These are phyloP conservation scores for Magnusiomyces tetraspermus DNA, from an alignment of 1,139 yeast species.

Conservation along the genomic window DNA sequence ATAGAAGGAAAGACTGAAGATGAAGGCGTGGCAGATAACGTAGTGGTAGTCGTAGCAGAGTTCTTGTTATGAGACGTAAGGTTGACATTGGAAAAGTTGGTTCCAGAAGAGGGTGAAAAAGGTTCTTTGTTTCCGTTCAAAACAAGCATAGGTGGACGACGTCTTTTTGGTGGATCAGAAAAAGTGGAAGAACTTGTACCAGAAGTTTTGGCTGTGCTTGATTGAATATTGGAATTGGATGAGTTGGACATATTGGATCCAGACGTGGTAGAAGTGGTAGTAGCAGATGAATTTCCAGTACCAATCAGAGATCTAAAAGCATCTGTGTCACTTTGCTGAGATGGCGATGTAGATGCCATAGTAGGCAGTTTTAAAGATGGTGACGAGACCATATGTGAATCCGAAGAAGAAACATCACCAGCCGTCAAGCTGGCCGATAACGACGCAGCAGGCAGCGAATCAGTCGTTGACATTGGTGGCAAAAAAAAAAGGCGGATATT, in stretches of 20 bases:
- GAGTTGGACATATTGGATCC: neutral
- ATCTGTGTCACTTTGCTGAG: too few relatives aligned
- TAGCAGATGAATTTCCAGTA: too few relatives aligned
- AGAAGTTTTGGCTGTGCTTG: neutral
- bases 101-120: neutral
- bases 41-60: conserved; percentile 11
- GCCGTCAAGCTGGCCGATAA: neutral
- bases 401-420: neutral
- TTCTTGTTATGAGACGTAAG: conserved; percentile 8
- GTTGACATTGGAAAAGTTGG: conserved; percentile 1
- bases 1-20: conserved; percentile 13
- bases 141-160: conserved; percentile 15
- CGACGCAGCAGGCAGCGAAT: neutral
- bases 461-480: neutral
- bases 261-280: too few relatives aligned
- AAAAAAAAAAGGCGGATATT: neutral
- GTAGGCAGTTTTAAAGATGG: too few relatives aligned
- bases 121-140: conserved; percentile 5
- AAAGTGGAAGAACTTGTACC: neutral
- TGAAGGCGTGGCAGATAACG: conserved; percentile 9
- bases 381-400: neutral
- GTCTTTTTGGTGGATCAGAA: conserved; percentile 8
- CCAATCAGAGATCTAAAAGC: too few relatives aligned
- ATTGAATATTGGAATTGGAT: neutral
- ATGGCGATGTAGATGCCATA: too few relatives aligned